A percentile compares a stretch with the other conserved stretches of the same genome.
These are phyloP conservation scores for Ceratobasidium sp. DNA, from an alignment of 1,284 basidiomycete genomes.

Conservation along the genomic window DNA sequence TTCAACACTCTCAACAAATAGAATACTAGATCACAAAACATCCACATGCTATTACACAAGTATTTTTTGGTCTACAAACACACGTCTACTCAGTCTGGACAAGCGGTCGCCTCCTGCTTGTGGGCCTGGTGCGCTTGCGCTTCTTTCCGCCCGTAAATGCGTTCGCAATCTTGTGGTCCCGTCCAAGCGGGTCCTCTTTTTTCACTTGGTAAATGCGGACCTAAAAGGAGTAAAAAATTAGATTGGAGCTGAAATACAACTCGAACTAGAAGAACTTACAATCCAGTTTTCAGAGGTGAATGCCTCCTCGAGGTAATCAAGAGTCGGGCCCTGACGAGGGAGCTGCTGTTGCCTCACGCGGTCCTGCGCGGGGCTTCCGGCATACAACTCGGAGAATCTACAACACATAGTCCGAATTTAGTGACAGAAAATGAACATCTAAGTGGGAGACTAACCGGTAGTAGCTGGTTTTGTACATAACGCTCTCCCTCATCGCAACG, in stretches of 20 bases:
- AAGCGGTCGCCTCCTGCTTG: conserved; percentile 23
- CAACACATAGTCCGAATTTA: not conserved
- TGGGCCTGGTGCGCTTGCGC: conserved; percentile 73
- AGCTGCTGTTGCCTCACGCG: conserved; percentile 86
- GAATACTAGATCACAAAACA: too few species aligned
- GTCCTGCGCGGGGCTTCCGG: conserved; percentile 76
- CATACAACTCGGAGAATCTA: conserved; percentile 85
- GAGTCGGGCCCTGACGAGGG: conserved; percentile 75
- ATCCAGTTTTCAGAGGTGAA: conserved; percentile 99
- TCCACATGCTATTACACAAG: conserved; percentile 20
- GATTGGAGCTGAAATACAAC: not conserved
- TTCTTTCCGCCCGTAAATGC: conserved; percentile 89
- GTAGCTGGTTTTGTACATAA: conserved; percentile 99
- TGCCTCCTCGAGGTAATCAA: conserved; percentile 93
- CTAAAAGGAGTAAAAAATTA: conserved; percentile 53
- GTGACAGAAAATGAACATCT: not conserved
- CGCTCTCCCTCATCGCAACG: conserved; percentile 91
- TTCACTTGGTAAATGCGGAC: conserved; percentile 96
- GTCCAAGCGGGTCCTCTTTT: conserved; percentile 90
- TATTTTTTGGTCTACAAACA: conserved; percentile 5
- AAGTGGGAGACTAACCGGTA: conserved; percentile 70
- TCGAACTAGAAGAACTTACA: conserved; percentile 60
- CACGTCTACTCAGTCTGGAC: conserved; percentile 28
- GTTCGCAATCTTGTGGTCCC: conserved; percentile 86
- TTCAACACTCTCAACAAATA: too few species aligned